Conservation (phyloP, 495 filamentous ascomycete species). For the Viridothelium virens region DNA sequence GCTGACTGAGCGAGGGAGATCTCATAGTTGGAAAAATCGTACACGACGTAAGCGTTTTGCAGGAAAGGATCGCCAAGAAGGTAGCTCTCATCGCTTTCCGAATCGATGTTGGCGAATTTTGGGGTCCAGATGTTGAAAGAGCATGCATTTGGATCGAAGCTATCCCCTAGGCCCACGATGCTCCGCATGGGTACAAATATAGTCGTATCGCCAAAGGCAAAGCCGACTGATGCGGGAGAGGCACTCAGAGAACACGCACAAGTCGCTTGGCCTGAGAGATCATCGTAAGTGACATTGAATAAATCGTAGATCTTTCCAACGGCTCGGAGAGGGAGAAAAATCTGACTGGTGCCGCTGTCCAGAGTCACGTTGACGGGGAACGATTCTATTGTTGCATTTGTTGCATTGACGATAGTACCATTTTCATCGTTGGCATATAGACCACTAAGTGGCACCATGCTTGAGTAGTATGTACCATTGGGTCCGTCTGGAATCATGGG, state of each 20-base stretch:
- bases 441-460: background rate
- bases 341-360: background rate
- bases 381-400: background rate
- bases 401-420: background rate
- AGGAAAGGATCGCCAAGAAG: constrained; percentile 23
- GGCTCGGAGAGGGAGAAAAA: background rate
- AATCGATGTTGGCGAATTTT: background rate
- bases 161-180: background rate
- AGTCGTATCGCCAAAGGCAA: background rate
- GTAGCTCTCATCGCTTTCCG: background rate
- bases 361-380: background rate
- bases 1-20: constrained; percentile 19
- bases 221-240: background rate
- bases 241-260: background rate
- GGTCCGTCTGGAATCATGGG: background rate
- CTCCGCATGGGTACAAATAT: background rate
- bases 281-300: background rate
- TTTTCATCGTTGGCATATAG: background rate
- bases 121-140: background rate
- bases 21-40: constrained; percentile 22
- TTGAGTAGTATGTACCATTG: background rate
- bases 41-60: constrained; percentile 24
- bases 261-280: background rate
- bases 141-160: background rate
- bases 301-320: background rate